phyloP scores from a whole-genome alignment of 345 rosid genomes.

The Eucalyptus shirleyi region DNA sequence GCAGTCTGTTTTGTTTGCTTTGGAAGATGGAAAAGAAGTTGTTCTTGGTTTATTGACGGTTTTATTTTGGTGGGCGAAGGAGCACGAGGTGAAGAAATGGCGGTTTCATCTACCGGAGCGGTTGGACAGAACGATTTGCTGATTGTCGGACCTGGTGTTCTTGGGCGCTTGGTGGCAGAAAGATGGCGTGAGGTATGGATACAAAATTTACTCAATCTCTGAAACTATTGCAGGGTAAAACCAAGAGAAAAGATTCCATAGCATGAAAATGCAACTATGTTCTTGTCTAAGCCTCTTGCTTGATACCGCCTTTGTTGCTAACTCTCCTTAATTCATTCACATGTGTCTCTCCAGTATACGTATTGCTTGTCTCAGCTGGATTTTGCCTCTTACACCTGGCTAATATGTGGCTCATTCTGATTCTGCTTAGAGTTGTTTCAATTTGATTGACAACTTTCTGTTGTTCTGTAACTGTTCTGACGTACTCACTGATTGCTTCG shows the following conservation, averaged over 20 bases:
- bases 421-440: background rate
- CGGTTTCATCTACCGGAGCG: constrained; percentile 23
- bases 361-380: background rate
- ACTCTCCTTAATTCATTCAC: background rate
- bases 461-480: background rate
- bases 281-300: background rate
- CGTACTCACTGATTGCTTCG: background rate
- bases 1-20: background rate
- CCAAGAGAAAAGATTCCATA: background rate
- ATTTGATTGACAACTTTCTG: background rate
- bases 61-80: constrained; percentile 15
- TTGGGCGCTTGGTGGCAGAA: constrained; percentile 91
- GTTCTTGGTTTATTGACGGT: background rate
- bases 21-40: background rate
- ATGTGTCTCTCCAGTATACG: background rate
- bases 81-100: constrained; percentile 28
- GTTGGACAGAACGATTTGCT: constrained; percentile 67
- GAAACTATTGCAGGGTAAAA: background rate
- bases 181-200: constrained; percentile 66
- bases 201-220: background rate
- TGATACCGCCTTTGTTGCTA: background rate
- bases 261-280: background rate
- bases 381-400: background rate
- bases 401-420: background rate
- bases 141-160: constrained; percentile 93